Base-by-base conservation (phyloP, 2,329 filamentous ascomycete species). In the Orbilia ellipsospora region DNA sequence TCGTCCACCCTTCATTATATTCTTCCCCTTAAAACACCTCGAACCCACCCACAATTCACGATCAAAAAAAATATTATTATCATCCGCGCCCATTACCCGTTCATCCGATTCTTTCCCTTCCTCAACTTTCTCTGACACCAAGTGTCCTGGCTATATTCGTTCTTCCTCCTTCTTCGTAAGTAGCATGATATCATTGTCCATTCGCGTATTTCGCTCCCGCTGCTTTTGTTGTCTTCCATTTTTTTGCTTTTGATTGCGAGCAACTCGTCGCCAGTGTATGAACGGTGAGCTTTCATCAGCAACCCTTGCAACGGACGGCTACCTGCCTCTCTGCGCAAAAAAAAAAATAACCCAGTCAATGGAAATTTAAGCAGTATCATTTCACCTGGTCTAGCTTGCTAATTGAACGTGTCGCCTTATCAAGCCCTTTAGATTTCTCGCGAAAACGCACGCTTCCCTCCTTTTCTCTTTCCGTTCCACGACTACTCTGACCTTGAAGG, bases 21-120 rank as follows among this genome's bases (percentile, higher is more conserved):
- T 36, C 48, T 59, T 64, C 70, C 70, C 70, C 70, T 64, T 74
- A 68, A 74, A 67, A 67, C 69, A 62, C 61, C 62, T 63, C 23
- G 18, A 65, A 42, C 69, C 69, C 69, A 73, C 69, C 55, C 55
- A 66, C 54, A 59, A 54, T 67, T 36, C 62, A 44, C 69, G 62
- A 73, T 28, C 50, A 44, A 54, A 54, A 56, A 57, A 63, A 36
- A 4, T 36, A 36, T 36, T 36, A 36, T 36, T 36, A 63, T 50
- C 57, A 51, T 48, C 36, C 60, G 18, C 59, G 55, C 20, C 52
- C 59, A 45, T 63, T 50, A 50, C 36, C 54, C 69, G 59, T 52
- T 56, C 69, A 48, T 61, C 64, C 69, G 54, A 50, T 51, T 54
- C 60, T 55, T 55, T 28, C 40, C 45, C 45, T 57, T 44, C 59